Percentiles rank a stretch among this genome's conserved stretches.
Conservation (phyloP, 176 grass and related monocot species). For the Thinopyrum elongatum region DNA sequence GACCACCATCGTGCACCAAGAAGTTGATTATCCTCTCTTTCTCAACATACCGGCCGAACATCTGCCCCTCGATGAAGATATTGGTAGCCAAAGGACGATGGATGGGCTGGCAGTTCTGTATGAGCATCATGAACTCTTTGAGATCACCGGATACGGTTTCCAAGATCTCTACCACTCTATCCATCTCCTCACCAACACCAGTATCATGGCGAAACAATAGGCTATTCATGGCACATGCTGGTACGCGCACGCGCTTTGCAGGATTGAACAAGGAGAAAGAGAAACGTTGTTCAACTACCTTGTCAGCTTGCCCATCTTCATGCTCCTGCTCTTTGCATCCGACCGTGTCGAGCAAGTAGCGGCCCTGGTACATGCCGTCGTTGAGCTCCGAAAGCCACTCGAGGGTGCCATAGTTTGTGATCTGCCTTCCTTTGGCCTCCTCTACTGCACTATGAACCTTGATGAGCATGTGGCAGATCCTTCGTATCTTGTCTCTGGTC, state of each 20-base stretch:
- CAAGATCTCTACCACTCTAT: background rate
- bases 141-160: background rate
- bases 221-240: background rate
- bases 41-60: conserved; percentile 23
- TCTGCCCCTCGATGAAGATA: conserved; percentile 5
- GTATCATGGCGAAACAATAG: background rate
- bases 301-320: background rate
- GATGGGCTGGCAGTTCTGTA: background rate
- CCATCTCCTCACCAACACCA: background rate
- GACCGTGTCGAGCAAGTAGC: background rate
- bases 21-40: background rate
- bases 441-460: no score
- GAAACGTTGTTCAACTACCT: background rate
- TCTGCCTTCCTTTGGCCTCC: background rate
- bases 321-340: background rate
- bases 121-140: conserved; percentile 21
- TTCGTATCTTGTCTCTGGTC: background rate
- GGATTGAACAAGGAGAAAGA: background rate
- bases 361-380: background rate
- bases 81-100: background rate
- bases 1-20: background rate
- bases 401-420: background rate
- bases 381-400: background rate
- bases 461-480: no score
- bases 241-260: no score